Conservation (phyloP, 192 early-diverging fungal species). For the Umbelopsis isabellina region DNA sequence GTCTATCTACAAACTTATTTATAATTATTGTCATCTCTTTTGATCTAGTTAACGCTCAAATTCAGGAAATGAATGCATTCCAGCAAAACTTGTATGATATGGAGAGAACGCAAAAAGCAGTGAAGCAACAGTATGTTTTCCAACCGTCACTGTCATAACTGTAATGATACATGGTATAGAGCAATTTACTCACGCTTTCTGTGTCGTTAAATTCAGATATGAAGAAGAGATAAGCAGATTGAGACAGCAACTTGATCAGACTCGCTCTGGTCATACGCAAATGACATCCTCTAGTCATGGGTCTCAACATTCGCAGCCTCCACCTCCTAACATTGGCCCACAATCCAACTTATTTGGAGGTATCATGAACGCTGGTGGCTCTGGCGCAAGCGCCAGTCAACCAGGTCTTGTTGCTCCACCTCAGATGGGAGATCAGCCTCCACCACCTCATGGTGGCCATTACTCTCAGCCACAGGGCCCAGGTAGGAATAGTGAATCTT, state of each 20-base stretch:
- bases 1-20: background rate
- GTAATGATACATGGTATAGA: background rate
- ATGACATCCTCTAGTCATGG: constrained; percentile 6
- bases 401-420: constrained; percentile 52
- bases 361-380: constrained; percentile 52
- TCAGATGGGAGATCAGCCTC: constrained; percentile 54
- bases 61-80: constrained; percentile 78
- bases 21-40: constrained; percentile 19
- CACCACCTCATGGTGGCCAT: constrained; percentile 30
- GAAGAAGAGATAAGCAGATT: constrained; percentile 87
- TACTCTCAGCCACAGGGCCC: constrained; percentile 23
- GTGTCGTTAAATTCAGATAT: constrained; percentile 40
- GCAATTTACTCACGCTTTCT: background rate
- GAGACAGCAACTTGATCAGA: constrained; percentile 80
- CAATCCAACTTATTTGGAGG: constrained; percentile 60
- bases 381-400: constrained; percentile 18
- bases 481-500: background rate
- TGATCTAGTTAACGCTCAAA: constrained; percentile 66
- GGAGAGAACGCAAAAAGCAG: constrained; percentile 76
- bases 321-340: constrained; percentile 68
- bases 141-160: background rate
- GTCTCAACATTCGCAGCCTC: constrained; percentile 50
- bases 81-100: constrained; percentile 80
- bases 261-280: constrained; percentile 61
- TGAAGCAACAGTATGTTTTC: constrained; percentile 72